phyloP scores from a whole-genome alignment of 768 basidiomycete species.

The Pisolithus tinctorius region DNA sequence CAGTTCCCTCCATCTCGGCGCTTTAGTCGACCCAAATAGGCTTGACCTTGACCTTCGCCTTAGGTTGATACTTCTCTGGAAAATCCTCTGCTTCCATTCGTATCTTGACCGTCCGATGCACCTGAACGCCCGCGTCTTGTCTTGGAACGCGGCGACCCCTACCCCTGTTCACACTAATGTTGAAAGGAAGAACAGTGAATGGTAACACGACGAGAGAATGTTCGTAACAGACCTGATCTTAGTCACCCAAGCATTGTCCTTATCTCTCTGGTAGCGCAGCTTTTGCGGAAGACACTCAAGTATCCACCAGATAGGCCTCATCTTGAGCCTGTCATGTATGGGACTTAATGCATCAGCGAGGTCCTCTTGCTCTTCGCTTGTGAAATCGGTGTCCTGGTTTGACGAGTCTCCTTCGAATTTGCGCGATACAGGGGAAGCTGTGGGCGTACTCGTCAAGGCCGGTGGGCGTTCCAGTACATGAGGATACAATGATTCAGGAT shows the following conservation, averaged over 20 bases:
- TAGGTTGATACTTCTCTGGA: constrained; percentile 34
- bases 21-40: constrained; percentile 30
- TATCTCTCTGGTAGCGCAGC: constrained; percentile 5
- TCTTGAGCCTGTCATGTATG: constrained; percentile 48
- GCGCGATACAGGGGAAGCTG: constrained; percentile 21
- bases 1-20: too few species aligned
- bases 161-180: constrained; percentile 32
- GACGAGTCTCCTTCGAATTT: background rate
- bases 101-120: constrained; percentile 42
- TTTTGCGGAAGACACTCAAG: background rate
- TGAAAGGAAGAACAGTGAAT: background rate
- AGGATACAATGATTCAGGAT: constrained; percentile 41
- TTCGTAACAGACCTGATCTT: constrained; percentile 13
- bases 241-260: constrained; percentile 5
- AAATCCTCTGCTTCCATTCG: constrained; percentile 44
- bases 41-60: constrained; percentile 30
- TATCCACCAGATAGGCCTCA: constrained; percentile 14
- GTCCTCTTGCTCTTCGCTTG: constrained; percentile 58
- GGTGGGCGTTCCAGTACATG: constrained; percentile 36
- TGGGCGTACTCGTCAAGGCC: constrained; percentile 22
- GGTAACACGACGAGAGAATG: background rate
- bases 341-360: constrained; percentile 44
- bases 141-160: constrained; percentile 36
- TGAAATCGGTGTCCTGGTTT: constrained; percentile 7
- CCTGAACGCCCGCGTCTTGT: constrained; percentile 31